Evolutionary conservation across 2,329 filamentous ascomycete genomes (phyloP).

Genomic region (Hypoxylon sp.): DNA sequence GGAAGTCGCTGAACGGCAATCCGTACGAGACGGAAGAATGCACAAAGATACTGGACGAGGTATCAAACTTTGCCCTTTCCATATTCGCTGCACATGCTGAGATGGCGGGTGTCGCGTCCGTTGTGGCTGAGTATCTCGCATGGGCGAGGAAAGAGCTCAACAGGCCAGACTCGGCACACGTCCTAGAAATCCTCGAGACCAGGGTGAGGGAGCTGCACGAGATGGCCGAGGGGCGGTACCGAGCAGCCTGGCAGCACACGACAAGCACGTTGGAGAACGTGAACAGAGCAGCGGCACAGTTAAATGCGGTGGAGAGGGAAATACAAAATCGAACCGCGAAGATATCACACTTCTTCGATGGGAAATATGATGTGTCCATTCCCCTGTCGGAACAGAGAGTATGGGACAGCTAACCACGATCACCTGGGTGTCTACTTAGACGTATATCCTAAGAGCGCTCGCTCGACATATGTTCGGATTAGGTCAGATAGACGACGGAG

Average conservation of each 20-base stretch:
- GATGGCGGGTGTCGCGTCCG: not conserved
- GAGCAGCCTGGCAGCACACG: not conserved
- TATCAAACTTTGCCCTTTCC: not conserved
- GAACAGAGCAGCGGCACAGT: too few relatives aligned
- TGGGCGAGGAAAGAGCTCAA: not conserved
- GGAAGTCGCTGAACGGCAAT: not conserved
- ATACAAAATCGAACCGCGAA: not conserved
- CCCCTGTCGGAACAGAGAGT: not conserved
- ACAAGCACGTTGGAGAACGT: not conserved
- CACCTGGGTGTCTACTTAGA: too few relatives aligned
- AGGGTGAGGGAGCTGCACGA: slow-evolving; percentile 2
- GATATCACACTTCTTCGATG: not conserved
- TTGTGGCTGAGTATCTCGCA: slow-evolving; percentile 2
- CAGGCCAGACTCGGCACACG: not conserved
- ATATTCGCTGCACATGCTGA: slow-evolving; percentile 1
- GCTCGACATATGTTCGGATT: too few relatives aligned
- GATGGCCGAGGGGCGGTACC: not conserved
- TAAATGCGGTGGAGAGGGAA: not conserved
- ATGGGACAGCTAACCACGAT: not conserved
- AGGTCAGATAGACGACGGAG: too few relatives aligned
- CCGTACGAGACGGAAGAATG: not conserved
- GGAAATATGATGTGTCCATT: not conserved
- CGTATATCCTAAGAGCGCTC: too few relatives aligned
- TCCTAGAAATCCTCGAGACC: slow-evolving; percentile 1
- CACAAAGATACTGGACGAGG: too few relatives aligned